phyloP scores from a whole-genome alignment of 2,329 filamentous ascomycete genomes.

The Colletotrichum siamense region DNA sequence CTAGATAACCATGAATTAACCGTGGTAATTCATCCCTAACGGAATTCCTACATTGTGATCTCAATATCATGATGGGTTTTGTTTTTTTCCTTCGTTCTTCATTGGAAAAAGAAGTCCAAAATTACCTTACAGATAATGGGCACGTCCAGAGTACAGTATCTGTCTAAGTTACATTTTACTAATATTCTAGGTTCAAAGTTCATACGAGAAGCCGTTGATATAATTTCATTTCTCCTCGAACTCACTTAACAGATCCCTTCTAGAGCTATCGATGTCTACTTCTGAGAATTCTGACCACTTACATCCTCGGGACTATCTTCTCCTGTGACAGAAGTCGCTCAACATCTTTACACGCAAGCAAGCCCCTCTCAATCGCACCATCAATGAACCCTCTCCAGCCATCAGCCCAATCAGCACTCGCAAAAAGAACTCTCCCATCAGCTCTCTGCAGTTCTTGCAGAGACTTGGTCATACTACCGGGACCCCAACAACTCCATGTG shows the following conservation, averaged over 20 bases:
- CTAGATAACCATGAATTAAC: accelerated
- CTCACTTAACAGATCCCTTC: accelerated
- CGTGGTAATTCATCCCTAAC: too few species aligned
- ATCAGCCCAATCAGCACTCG: not conserved
- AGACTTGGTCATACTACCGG: not conserved
- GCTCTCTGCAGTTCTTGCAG: not conserved
- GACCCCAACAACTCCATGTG: not conserved
- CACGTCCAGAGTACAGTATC: accelerated
- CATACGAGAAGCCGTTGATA: accelerated
- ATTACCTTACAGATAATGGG: too few species aligned
- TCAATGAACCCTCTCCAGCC: not conserved
- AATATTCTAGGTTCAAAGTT: accelerated
- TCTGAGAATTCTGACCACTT: accelerated
- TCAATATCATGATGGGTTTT: too few species aligned
- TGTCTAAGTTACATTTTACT: accelerated
- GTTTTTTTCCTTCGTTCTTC: too few species aligned
- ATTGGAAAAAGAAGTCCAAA: too few species aligned
- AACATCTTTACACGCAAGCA: not conserved
- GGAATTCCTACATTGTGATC: too few species aligned
- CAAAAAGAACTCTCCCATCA: not conserved
- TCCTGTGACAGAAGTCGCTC: not conserved
- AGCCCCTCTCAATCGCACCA: not conserved
- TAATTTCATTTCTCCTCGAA: accelerated
- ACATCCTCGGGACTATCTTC: not conserved
- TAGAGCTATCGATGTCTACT: accelerated